Evolutionary conservation across 495 filamentous ascomycete genomes (phyloP), one percentile per base, ranked within the genome.

Genomic region (Copromyces sp.): DNA sequence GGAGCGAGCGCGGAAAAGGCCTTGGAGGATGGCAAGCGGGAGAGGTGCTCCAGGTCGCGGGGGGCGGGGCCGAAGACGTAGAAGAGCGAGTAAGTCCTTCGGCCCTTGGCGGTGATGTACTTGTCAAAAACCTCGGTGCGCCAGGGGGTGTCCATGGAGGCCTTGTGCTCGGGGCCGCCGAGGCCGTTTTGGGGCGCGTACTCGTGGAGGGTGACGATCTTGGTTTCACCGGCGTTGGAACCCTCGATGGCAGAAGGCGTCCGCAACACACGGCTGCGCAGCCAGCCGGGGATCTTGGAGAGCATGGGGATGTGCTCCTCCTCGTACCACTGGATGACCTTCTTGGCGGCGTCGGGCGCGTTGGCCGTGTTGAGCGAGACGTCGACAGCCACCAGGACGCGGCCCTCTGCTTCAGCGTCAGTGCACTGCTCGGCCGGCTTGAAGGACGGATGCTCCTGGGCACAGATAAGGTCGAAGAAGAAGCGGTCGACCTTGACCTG

Each of bases 61-160:
- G 91, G 89, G 0, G 87, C 91, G 0, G 91, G 87, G 0, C 91
- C 91, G 75, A 95, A 94, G 45, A 90, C 90, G 81, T 93, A 94
- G 77, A 92, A 90, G 76, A 93, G 88, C 68, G 88, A 82, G 80
- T 92, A 94, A 1, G 83, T 81, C 12, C 91, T 82, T 53, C 88
- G 84, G 17, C 79, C 83, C 74, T 86, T 89, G 44, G 81, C 77
- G n/a, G 84, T 82, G 37, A 91, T 87, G 37, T 86, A 83, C n/a
- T 89, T 85, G 37, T 77, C 77, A 75, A 84, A 84, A 40, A 93
- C 80, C 69, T 87, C 84, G 5, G 84, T 81, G 35, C 83, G 80
- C 85, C 89, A 89, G 1, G 86, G 81, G 8, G 90, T 91, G 53
- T 81, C 82, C 75, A 86, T 86, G 29, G 90, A 84, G 5, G 89